phyloP scores from a whole-genome alignment of 2,329 filamentous ascomycete species.

The Colletotrichum godetiae region DNA sequence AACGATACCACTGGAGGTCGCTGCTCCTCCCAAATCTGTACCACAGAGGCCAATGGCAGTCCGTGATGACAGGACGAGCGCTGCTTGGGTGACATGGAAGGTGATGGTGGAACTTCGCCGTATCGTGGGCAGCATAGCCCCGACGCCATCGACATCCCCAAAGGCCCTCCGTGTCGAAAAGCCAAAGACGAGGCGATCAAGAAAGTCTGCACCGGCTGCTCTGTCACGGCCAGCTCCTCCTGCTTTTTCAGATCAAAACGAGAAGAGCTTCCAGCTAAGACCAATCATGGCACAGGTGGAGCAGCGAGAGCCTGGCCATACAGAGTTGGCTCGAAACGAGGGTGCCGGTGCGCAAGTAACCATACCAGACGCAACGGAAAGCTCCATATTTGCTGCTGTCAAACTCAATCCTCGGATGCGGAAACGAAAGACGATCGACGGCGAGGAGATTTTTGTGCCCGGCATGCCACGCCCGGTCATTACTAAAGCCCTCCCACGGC shows the following conservation, averaged over 20 bases:
- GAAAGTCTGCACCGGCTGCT: constrained; percentile 54
- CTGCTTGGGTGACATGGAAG: constrained; percentile 56
- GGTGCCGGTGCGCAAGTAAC: background rate
- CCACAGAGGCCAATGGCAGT: constrained; percentile 53
- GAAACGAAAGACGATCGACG: constrained; percentile 59
- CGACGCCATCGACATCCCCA: background rate
- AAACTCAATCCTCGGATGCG: constrained; percentile 60
- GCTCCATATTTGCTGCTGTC: constrained; percentile 63
- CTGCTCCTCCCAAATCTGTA: constrained; percentile 35
- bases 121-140: constrained; percentile 42
- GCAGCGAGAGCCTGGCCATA: background rate
- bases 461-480: constrained; percentile 3
- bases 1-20: background rate
- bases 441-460: constrained; percentile 41
- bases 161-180: background rate
- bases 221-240: constrained; percentile 35
- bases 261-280: background rate
- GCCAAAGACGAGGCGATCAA: constrained; percentile 45
- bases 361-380: constrained; percentile 34
- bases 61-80: constrained; percentile 59
- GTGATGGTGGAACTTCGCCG: constrained; percentile 53
- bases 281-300: background rate
- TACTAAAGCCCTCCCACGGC: constrained; percentile 40
- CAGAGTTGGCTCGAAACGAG: background rate
- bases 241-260: background rate